Percentiles rank a stretch among this genome's conserved stretches.
Evolutionary conservation across 768 basidiomycete genomes (phyloP).

Genomic region (Tubosaeta sp.): DNA sequence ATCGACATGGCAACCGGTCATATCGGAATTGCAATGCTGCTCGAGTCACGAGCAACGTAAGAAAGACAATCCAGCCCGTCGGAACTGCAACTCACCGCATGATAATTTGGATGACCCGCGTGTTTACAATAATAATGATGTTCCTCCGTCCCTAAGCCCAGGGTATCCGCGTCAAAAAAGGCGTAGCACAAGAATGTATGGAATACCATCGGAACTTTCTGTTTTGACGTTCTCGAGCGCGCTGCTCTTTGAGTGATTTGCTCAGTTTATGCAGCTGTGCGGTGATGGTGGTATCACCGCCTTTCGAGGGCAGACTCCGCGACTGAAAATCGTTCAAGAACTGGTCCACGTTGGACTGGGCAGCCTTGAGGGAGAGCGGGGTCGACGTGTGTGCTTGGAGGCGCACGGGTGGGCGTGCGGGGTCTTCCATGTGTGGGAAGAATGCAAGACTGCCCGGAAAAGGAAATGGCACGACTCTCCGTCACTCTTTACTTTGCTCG

Average conservation of each 20-base stretch:
- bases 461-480: slow-evolving; percentile 13
- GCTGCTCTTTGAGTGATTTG: slow-evolving; percentile 49
- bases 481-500: too few species aligned
- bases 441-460: not conserved
- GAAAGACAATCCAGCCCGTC: too few species aligned
- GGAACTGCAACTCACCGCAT: too few species aligned
- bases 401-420: slow-evolving; percentile 45
- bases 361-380: slow-evolving; percentile 36
- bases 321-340: slow-evolving; percentile 50
- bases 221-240: slow-evolving; percentile 22
- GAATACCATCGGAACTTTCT: slow-evolving; percentile 6
- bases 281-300: slow-evolving; percentile 51
- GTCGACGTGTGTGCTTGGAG: slow-evolving; percentile 36
- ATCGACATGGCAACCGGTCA: too few species aligned
- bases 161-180: slow-evolving; percentile 7
- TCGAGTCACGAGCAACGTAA: too few species aligned
- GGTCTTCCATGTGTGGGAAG: slow-evolving; percentile 39
- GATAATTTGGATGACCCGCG: too few species aligned
- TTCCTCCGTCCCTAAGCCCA: slow-evolving; percentile 1
- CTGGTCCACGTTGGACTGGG: slow-evolving; percentile 38
- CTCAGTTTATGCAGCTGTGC: slow-evolving; percentile 58
- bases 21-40: too few species aligned
- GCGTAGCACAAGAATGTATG: not conserved
- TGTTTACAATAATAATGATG: too few species aligned
- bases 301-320: slow-evolving; percentile 43